These are phyloP conservation scores for Fusarium sororula DNA, from an alignment of 2,329 filamentous ascomycete genomes.

Conservation along the genomic window DNA sequence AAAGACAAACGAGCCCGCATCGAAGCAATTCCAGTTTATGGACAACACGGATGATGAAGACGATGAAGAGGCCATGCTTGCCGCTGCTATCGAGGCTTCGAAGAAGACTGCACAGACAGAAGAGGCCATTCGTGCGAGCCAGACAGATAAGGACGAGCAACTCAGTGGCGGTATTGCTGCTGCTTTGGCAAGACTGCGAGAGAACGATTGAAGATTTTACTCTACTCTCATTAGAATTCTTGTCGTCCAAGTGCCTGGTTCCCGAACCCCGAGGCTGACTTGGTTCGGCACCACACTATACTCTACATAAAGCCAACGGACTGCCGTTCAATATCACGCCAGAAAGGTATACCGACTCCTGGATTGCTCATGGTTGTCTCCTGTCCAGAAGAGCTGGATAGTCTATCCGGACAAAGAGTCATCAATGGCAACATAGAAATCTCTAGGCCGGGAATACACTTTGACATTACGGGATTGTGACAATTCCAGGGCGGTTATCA, in stretches of 20 bases:
- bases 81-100: constrained; percentile 58
- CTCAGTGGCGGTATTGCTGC: constrained; percentile 68
- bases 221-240: not conserved
- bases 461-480: too few species aligned
- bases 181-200: constrained; percentile 66
- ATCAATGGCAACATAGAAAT: not conserved
- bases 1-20: constrained; percentile 15
- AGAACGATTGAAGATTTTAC: constrained; percentile 44
- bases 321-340: not conserved
- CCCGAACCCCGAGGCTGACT: too few species aligned
- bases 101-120: constrained; percentile 49
- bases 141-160: constrained; percentile 45
- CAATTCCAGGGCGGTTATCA: too few species aligned
- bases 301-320: not conserved
- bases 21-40: constrained; percentile 51
- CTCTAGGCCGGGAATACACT: not conserved
- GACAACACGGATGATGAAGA: constrained; percentile 57
- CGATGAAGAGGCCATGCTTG: constrained; percentile 60
- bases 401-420: too few species aligned
- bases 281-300: not conserved
- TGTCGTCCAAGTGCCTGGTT: not conserved
- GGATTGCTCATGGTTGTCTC: too few species aligned
- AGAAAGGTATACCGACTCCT: not conserved
- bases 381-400: not conserved
- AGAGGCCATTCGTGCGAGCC: constrained; percentile 37